These are phyloP conservation scores for Rhododendron vialii DNA, from an alignment of 148 eudicot genomes.

Conservation along the genomic window DNA sequence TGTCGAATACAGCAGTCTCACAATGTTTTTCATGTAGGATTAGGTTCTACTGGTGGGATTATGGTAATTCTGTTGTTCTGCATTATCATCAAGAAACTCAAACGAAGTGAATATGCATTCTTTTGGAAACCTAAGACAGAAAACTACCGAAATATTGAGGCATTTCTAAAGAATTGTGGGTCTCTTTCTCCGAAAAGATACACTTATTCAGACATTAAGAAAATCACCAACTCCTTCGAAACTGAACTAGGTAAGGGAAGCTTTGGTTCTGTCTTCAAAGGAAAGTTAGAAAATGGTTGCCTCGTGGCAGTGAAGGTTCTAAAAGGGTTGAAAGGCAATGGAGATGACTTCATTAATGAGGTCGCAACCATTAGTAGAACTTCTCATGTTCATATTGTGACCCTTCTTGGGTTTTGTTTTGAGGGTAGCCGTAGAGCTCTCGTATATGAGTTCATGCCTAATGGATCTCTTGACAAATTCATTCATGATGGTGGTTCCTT, in stretches of 20 bases:
- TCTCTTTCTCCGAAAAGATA: slow-evolving; percentile 1
- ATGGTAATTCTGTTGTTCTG: neutral
- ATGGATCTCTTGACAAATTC: slow-evolving; percentile 25
- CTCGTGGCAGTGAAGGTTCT: slow-evolving; percentile 7
- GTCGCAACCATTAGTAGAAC: slow-evolving; percentile 22
- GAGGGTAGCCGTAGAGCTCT: neutral
- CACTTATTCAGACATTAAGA: neutral
- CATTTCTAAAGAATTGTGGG: slow-evolving; percentile 12
- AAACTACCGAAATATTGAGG: slow-evolving; percentile 1
- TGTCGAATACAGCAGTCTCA: too few species aligned
- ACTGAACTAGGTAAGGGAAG: slow-evolving; percentile 9
- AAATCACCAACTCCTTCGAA: neutral
- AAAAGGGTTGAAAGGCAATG: slow-evolving; percentile 3
- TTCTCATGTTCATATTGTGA: slow-evolving; percentile 26
- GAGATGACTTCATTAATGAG: slow-evolving; percentile 24
- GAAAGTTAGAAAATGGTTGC: slow-evolving; percentile 1
- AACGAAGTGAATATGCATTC: neutral
- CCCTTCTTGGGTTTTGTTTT: slow-evolving; percentile 1
- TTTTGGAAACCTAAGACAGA: neutral
- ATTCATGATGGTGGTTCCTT: neutral
- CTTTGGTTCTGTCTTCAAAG: slow-evolving; percentile 4
- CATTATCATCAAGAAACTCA: neutral
- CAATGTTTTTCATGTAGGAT: neutral
- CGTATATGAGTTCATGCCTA: slow-evolving; percentile 14
- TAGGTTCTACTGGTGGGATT: neutral